These are phyloP conservation scores for Babesia ovis DNA, from an alignment of 169 alveolate genomes.

Conservation along the genomic window DNA sequence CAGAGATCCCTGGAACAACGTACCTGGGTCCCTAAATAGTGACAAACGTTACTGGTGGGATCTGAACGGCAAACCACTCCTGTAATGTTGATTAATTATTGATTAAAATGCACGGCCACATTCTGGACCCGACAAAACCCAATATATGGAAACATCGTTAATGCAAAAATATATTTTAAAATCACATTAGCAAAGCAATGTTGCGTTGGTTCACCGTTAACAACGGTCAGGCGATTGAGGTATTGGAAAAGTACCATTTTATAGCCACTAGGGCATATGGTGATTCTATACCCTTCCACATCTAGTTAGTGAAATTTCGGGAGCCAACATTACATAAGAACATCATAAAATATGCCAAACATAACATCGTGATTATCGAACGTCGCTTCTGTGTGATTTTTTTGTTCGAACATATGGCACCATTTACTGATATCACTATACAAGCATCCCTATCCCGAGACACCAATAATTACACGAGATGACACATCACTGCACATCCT, in stretches of 20 bases:
- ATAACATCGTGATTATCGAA: no score
- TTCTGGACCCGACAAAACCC: not conserved
- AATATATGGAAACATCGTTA: not conserved
- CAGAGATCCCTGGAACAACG: slow-evolving; percentile 20
- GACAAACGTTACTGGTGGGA: slow-evolving; percentile 36
- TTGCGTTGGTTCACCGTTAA: not conserved
- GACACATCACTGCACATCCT: slow-evolving; percentile 13
- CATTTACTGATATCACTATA: no score
- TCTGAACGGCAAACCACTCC: slow-evolving; percentile 17
- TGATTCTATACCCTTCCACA: not conserved
- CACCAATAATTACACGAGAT: not conserved
- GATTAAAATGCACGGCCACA: not conserved
- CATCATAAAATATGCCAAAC: no score
- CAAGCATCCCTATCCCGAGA: no score
- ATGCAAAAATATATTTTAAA: not conserved
- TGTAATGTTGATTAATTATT: not conserved
- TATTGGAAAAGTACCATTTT: not conserved
- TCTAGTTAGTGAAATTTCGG: no score
- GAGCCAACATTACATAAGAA: no score
- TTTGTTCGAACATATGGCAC: no score
- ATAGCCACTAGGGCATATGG: not conserved
- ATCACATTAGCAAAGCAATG: slow-evolving; percentile 9
- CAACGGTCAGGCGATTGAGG: not conserved
- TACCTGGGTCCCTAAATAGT: not conserved
- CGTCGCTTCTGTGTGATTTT: no score